Evolutionary conservation across 148 eudicot genomes (phyloP).

Genomic region (Fagopyrum esculentum): DNA sequence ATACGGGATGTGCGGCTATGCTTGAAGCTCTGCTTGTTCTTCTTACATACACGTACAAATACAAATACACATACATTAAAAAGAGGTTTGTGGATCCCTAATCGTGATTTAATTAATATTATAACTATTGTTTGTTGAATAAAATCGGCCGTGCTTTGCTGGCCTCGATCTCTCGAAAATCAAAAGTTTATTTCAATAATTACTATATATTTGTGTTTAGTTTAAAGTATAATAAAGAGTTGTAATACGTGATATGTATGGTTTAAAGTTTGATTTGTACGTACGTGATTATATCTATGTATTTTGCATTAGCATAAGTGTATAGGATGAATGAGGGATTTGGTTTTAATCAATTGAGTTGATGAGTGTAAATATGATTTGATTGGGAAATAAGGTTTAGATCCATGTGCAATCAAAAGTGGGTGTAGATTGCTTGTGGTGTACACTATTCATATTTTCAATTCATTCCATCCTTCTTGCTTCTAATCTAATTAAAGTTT

Average conservation of each 20-base stretch:
- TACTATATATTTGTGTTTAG: background rate
- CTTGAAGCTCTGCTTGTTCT: constrained; percentile 20
- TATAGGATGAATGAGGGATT: background rate
- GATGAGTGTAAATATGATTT: background rate
- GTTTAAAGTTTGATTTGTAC: too few relatives aligned
- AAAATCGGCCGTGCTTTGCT: background rate
- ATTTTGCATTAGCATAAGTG: background rate
- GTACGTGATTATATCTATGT: background rate
- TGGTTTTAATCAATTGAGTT: background rate
- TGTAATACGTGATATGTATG: background rate
- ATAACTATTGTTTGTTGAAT: background rate
- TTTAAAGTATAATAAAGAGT: background rate
- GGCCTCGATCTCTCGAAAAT: background rate
- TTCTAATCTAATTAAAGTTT: background rate
- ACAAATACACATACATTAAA: background rate
- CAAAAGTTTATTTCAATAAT: background rate
- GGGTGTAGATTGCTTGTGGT: background rate
- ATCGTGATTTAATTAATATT: background rate
- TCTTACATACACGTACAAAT: background rate
- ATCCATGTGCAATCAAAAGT: background rate
- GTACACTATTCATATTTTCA: background rate
- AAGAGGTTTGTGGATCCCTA: background rate
- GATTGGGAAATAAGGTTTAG: background rate
- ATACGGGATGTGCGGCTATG: constrained; percentile 65
- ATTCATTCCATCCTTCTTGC: background rate